A percentile compares a stretch with the other conserved stretches of the same genome.
Conservation (phyloP, 371 early-diverging fungal genomes). For the Mortierella sp. region DNA sequence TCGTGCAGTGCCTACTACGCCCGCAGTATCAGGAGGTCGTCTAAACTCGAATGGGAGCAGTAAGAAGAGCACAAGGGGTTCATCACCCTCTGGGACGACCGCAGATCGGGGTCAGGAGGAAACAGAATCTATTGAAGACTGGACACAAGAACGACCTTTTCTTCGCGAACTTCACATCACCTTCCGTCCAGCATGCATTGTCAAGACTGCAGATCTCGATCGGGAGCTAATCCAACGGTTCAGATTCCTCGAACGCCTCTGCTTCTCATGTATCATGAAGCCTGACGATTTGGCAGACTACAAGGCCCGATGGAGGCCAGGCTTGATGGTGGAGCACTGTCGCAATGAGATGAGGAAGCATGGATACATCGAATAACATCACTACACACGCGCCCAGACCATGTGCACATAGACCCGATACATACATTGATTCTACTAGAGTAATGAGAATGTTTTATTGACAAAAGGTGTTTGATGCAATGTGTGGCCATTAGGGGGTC, state of each 20-base stretch:
- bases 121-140: slow-evolving; percentile 7
- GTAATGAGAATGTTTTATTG: too few relatives aligned
- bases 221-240: slow-evolving; percentile 39
- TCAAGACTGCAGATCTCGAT: slow-evolving; percentile 28
- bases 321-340: slow-evolving; percentile 19
- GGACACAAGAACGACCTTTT: slow-evolving; percentile 28
- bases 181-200: slow-evolving; percentile 15
- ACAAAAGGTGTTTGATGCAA: too few relatives aligned
- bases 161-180: slow-evolving; percentile 27
- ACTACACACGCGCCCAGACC: too few relatives aligned
- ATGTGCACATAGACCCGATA: too few relatives aligned
- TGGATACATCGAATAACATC: not conserved
- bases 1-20: too few relatives aligned
- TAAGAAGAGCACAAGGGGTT: too few relatives aligned
- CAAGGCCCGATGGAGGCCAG: slow-evolving; percentile 13
- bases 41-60: too few relatives aligned
- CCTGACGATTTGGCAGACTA: slow-evolving; percentile 12
- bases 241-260: slow-evolving; percentile 28
- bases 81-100: not conserved
- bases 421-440: too few relatives aligned
- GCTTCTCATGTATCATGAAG: slow-evolving; percentile 15
- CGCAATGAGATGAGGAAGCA: slow-evolving; percentile 9
- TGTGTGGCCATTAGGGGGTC: too few relatives aligned
- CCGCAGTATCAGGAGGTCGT: too few relatives aligned
- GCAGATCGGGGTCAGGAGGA: not conserved